These are phyloP conservation scores for Debaryomycetaceae sp. DNA, from an alignment of 1,139 yeast species.

Conservation along the genomic window DNA sequence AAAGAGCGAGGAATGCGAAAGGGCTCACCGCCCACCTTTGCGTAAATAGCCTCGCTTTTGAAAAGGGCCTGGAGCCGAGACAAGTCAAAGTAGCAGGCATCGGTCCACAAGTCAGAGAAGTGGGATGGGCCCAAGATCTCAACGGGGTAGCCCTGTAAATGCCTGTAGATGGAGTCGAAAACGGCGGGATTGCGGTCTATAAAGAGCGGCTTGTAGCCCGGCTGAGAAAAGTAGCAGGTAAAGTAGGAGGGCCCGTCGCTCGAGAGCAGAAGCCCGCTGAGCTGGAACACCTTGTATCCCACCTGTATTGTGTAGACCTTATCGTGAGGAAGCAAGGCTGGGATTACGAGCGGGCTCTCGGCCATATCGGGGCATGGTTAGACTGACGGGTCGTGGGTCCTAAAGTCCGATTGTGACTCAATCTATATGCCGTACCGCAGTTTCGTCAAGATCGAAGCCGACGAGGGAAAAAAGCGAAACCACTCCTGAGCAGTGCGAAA, in stretches of 20 bases:
- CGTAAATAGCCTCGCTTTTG: conserved; percentile 45
- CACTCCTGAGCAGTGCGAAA: neutral
- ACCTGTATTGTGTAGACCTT: conserved; percentile 64
- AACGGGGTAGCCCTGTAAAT: conserved; percentile 70
- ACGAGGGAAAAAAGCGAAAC: no score
- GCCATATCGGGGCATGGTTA: neutral
- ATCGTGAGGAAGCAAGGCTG: conserved; percentile 51
- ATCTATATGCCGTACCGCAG: neutral
- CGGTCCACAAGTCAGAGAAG: conserved; percentile 55
- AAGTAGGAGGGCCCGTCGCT: conserved; percentile 68
- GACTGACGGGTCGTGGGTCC: neutral
- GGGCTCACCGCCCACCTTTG: conserved; percentile 48
- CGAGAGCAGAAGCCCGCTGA: conserved; percentile 77
- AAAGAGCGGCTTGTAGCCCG: conserved; percentile 39
- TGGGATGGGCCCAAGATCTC: conserved; percentile 47
- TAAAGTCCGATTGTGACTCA: neutral
- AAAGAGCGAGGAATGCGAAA: conserved; percentile 51
- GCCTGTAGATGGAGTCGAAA: conserved; percentile 55
- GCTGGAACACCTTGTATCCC: conserved; percentile 46
- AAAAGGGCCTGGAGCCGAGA: conserved; percentile 43
- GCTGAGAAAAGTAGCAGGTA: conserved; percentile 33
- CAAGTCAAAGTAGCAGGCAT: conserved; percentile 62
- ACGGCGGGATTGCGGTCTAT: conserved; percentile 70
- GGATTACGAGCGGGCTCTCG: no score
- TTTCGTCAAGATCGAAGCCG: no score